A percentile compares a stretch with the other conserved stretches of the same genome.
These are phyloP conservation scores for Voacanga thouarsii DNA, from an alignment of 257 asterid genomes.

Conservation along the genomic window DNA sequence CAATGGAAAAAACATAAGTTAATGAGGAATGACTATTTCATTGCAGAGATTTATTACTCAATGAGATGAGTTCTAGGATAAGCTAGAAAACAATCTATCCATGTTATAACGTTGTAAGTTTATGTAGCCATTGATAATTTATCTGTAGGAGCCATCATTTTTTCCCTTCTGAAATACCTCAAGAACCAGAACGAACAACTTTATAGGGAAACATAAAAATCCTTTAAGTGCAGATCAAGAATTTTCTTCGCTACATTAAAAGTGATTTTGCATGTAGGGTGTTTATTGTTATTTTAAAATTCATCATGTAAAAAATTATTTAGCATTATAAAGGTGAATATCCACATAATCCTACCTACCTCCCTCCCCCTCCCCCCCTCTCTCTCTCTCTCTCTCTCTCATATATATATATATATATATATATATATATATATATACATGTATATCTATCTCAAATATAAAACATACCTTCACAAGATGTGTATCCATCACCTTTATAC, in stretches of 20 bases:
- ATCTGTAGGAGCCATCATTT: background rate
- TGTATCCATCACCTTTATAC: constrained; percentile 81
- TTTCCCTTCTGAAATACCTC: no score
- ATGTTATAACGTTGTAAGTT: background rate
- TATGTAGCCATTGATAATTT: background rate
- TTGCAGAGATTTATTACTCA: background rate
- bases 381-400: no score
- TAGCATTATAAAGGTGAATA: background rate
- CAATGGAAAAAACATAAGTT: background rate
- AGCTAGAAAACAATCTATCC: background rate
- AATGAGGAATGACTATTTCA: background rate
- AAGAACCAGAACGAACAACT: background rate
- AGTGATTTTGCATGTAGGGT: no score
- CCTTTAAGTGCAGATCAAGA: background rate
- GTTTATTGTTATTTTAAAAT: no score
- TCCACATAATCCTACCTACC: background rate
- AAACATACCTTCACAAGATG: constrained; percentile 60
- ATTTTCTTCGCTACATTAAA: no score
- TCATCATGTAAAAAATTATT: no score
- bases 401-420: no score
- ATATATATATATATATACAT: no score
- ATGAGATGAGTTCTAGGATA: background rate
- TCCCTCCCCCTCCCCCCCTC: no score
- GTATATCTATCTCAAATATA: no score
- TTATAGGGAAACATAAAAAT: no score